Base-by-base conservation (phyloP, 148 eudicot genomes). In the Heliosperma pusillum region DNA sequence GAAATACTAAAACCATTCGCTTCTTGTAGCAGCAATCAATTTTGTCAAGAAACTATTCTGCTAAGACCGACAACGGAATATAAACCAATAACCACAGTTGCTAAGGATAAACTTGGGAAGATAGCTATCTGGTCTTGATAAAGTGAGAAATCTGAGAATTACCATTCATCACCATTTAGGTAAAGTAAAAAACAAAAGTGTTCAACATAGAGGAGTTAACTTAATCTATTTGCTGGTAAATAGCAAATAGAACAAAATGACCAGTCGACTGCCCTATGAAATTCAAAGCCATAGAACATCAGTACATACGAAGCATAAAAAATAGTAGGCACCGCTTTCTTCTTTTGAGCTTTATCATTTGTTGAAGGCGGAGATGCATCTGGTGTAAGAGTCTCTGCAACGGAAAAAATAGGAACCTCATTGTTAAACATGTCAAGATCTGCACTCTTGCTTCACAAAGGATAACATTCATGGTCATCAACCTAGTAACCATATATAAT, bases 291-390 rank as follows among this genome's bases (percentile, higher is more conserved):
- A 56, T 17, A 30, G 53, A 59, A 76, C 16, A 40, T 56, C 22
- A 56, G 11, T 29, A 83, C 99, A 85, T 86, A 95, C 99, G 99
- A 79, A 57, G 97, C 89, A 80, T 95, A 95, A 77, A 81, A 92
- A 30, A 95, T 90, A 71, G 89, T 89, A 40, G 99, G 93, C 25
- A 77, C 79, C 61, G 71, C 20, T 82, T 82, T 87, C 76, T 83
- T 85, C 86, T 81, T 87, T 76, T 84, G 76, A 55, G 64, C 75
- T 68, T 79, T 86, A 65, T 65, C 80, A 76, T 82, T 85, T 76
- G 79, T 56, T 60, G 86, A 59, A 17, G 88, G 61, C 27, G 80
- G 74, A 77, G 85, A 68, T 75, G 83, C 79, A 72, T 81, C 89
- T 11, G 85, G 80, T 52, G 87, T 78, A 69, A 87, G 86, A 72